Evolutionary conservation across 768 basidiomycete genomes (phyloP).

Genomic region (Amanita molliuscula): DNA sequence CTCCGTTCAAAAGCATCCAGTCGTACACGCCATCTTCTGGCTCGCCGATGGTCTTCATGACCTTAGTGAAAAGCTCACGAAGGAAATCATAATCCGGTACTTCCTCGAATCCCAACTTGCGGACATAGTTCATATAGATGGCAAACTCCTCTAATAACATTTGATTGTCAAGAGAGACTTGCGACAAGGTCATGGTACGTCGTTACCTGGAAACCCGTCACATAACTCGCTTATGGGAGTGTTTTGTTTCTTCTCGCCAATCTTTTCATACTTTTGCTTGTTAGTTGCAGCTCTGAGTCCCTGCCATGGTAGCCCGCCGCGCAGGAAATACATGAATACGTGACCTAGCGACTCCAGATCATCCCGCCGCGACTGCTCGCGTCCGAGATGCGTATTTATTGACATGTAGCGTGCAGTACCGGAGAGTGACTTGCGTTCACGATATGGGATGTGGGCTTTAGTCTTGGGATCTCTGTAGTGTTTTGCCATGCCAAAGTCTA

Average conservation of each 20-base stretch:
- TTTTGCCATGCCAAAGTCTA: slow-evolving; percentile 99
- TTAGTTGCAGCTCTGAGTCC: slow-evolving; percentile 96
- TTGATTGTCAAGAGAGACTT: background rate
- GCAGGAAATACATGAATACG: slow-evolving; percentile 98
- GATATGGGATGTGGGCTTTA: slow-evolving; percentile 97
- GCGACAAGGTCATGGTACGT: slow-evolving; percentile 1
- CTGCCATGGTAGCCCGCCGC: slow-evolving; percentile 97
- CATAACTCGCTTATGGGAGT: slow-evolving; percentile 88
- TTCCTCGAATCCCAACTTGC: slow-evolving; percentile 97
- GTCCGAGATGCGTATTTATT: slow-evolving; percentile 96
- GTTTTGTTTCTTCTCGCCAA: slow-evolving; percentile 97
- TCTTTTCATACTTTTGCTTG: slow-evolving; percentile 99
- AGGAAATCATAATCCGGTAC: slow-evolving; percentile 97
- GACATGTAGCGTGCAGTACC: slow-evolving; percentile 99
- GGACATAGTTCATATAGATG: slow-evolving; percentile 99
- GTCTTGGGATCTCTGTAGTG: slow-evolving; percentile 98
- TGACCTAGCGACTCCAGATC: slow-evolving; percentile 96
- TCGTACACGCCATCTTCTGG: slow-evolving; percentile 89
- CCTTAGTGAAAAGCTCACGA: slow-evolving; percentile 86
- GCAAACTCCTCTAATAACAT: slow-evolving; percentile 75
- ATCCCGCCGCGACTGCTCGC: slow-evolving; percentile 90
- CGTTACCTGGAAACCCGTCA: slow-evolving; percentile 90
- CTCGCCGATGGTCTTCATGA: slow-evolving; percentile 81
- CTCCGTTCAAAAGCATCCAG: slow-evolving; percentile 91
- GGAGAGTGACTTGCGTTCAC: slow-evolving; percentile 92